Percentiles rank a stretch among this genome's conserved stretches.
phyloP scores from a whole-genome alignment of 2,329 filamentous ascomycete species.

The Thermochaetoides dissita region DNA sequence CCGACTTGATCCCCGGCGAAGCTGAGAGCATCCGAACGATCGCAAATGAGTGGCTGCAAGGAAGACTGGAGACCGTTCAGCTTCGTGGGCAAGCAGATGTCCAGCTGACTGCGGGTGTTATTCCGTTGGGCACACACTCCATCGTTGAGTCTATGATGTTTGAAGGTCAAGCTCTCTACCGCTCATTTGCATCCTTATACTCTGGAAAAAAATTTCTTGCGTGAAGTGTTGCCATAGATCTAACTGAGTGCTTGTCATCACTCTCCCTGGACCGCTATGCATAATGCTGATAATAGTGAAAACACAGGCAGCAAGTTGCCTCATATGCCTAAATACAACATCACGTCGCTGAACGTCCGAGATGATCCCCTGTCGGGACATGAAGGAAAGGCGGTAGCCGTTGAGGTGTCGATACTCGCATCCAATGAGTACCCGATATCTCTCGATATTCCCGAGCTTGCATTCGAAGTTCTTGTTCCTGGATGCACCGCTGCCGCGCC shows the following conservation, averaged over 20 bases:
- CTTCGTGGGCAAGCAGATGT: constrained; percentile 63
- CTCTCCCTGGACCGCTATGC: not conserved
- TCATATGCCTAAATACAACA: constrained; percentile 64
- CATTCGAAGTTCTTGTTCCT: constrained; percentile 72
- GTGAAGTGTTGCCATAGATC: constrained; percentile 7
- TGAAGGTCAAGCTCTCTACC: constrained; percentile 66
- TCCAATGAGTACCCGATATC: constrained; percentile 68
- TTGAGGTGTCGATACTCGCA: constrained; percentile 60
- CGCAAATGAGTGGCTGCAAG: constrained; percentile 78
- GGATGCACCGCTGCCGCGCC: constrained; percentile 61
- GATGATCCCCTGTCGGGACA: constrained; percentile 44
- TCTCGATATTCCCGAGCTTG: constrained; percentile 62
- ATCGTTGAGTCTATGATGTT: constrained; percentile 64
- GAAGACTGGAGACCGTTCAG: constrained; percentile 55
- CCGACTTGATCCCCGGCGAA: constrained; percentile 62
- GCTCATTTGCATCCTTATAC: constrained; percentile 45
- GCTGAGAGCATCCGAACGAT: constrained; percentile 63
- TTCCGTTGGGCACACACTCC: constrained; percentile 63
- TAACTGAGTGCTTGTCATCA: too few relatives aligned
- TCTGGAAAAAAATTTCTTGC: constrained; percentile 42
- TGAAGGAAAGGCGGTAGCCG: constrained; percentile 55
- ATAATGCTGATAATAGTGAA: constrained; percentile 21
- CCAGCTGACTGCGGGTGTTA: constrained; percentile 61
- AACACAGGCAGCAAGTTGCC: constrained; percentile 56
- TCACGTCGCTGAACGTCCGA: constrained; percentile 65